Percentiles rank a stretch among this genome's conserved stretches.
Evolutionary conservation across 2,329 filamentous ascomycete species (phyloP).

Genomic region (Aspergillus carbonarius): DNA sequence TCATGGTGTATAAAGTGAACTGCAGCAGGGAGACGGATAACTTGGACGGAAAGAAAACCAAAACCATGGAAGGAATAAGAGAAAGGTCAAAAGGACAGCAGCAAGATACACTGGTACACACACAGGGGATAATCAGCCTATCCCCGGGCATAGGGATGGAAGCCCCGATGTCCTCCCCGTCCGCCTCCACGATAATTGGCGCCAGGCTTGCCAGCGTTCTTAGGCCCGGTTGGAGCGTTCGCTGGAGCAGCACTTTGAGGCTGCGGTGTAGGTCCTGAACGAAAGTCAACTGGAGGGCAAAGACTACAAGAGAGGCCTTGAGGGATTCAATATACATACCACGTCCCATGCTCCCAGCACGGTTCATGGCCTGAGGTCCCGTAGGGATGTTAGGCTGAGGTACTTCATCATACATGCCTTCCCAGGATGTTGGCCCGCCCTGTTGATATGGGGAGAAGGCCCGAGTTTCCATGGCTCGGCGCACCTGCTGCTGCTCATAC

Average conservation of each 20-base stretch:
- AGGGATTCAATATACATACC: constrained; percentile 31
- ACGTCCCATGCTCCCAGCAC: constrained; percentile 42
- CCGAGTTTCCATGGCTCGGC: constrained; percentile 49
- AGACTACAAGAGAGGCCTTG: not conserved
- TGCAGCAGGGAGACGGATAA: not conserved
- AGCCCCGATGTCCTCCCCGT: constrained; percentile 70
- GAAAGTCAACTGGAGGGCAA: constrained; percentile 30
- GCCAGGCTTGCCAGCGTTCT: constrained; percentile 88
- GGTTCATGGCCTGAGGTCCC: constrained; percentile 50
- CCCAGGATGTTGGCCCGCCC: constrained; percentile 81
- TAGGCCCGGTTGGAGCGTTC: constrained; percentile 89
- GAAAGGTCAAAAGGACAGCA: not conserved
- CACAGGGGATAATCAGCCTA: constrained; percentile 10
- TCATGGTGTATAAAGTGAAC: not conserved
- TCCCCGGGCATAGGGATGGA: constrained; percentile 69
- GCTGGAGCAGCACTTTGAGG: constrained; percentile 61
- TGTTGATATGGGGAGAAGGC: constrained; percentile 47
- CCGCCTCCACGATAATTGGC: constrained; percentile 93
- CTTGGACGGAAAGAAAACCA: constrained; percentile 2
- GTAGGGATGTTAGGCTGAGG: constrained; percentile 71
- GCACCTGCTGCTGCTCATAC: constrained; percentile 68
- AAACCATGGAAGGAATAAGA: not conserved
- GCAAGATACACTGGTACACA: not conserved
- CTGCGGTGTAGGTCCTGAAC: constrained; percentile 41
- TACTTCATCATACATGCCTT: constrained; percentile 97